These are phyloP conservation scores for Coelastrella sp. DNA, from an alignment of 139 green algal species.

Conservation along the genomic window DNA sequence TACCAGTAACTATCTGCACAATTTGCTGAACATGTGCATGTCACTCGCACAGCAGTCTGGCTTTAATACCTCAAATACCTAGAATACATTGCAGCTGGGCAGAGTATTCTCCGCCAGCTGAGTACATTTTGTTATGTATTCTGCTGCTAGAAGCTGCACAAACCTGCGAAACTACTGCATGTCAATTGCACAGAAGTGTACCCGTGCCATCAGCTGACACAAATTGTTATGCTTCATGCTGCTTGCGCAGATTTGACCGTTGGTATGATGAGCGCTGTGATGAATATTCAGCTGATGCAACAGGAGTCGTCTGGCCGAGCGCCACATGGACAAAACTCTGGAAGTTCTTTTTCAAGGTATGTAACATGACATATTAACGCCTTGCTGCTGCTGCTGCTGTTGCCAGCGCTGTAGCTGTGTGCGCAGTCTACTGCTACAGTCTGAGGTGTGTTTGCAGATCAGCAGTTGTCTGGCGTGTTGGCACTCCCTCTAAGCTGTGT, in stretches of 20 bases:
- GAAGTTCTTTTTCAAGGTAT: conserved; percentile 61
- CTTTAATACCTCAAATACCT: no score
- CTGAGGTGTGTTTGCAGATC: no score
- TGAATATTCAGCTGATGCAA: conserved; percentile 30
- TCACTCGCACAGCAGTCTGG: background rate
- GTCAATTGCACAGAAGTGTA: no score
- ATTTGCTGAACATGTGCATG: background rate
- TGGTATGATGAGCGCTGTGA: background rate
- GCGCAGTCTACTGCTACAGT: background rate
- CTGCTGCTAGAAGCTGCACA: no score
- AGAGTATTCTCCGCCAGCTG: no score
- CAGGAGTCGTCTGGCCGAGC: conserved; percentile 34
- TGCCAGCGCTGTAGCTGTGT: background rate
- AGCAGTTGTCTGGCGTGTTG: no score
- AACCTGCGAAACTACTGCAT: no score
- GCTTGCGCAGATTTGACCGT: background rate
- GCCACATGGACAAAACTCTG: conserved; percentile 24
- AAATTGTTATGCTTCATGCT: background rate
- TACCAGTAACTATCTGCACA: background rate
- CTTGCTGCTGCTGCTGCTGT: no score
- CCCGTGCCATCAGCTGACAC: background rate
- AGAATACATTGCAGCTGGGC: no score
- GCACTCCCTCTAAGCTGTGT: no score
- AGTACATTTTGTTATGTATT: no score
- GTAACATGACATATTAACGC: no score